Percentiles rank a stretch among this genome's conserved stretches.
These are phyloP conservation scores for Diplodia intermedia DNA, from an alignment of 2,329 filamentous ascomycete genomes.

Conservation along the genomic window DNA sequence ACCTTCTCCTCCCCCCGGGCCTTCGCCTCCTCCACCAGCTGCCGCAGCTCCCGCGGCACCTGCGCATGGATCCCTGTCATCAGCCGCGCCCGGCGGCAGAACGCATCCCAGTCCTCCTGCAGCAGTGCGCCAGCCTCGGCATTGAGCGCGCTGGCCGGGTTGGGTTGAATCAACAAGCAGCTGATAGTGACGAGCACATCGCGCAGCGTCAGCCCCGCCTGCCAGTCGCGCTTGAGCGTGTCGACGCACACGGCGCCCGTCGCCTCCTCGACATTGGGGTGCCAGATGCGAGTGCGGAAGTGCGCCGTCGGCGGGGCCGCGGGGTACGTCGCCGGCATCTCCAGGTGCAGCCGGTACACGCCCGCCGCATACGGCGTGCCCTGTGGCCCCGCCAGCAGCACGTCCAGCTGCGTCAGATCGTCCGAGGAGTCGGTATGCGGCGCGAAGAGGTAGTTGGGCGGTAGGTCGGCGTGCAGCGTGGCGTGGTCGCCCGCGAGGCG, in stretches of 20 bases:
- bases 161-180: slow-evolving; percentile 68
- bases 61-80: slow-evolving; percentile 69
- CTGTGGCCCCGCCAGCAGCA: slow-evolving; percentile 65
- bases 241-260: slow-evolving; percentile 69
- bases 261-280: slow-evolving; percentile 69
- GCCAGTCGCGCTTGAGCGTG: slow-evolving; percentile 70
- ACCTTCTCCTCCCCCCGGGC: slow-evolving; percentile 55
- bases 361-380: slow-evolving; percentile 67
- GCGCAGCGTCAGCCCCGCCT: slow-evolving; percentile 61
- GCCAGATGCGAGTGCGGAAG: slow-evolving; percentile 68
- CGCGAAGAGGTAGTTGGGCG: slow-evolving; percentile 68
- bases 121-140: slow-evolving; percentile 65
- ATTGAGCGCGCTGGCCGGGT: slow-evolving; percentile 69
- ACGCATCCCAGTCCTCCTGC: slow-evolving; percentile 65
- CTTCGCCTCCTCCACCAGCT: slow-evolving; percentile 61
- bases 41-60: slow-evolving; percentile 55
- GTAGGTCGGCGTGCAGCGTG: slow-evolving; percentile 62
- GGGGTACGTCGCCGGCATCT: slow-evolving; percentile 65
- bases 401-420: slow-evolving; percentile 63
- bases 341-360: slow-evolving; percentile 65
- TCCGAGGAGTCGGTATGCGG: slow-evolving; percentile 39
- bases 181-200: slow-evolving; percentile 66
- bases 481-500: slow-evolving; percentile 67
- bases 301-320: slow-evolving; percentile 61
- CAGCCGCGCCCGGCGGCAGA: slow-evolving; percentile 63